A percentile compares a stretch with the other conserved stretches of the same genome.
Evolutionary conservation across 2,329 filamentous ascomycete species (phyloP).

Genomic region (Microdochium bolleyi): DNA sequence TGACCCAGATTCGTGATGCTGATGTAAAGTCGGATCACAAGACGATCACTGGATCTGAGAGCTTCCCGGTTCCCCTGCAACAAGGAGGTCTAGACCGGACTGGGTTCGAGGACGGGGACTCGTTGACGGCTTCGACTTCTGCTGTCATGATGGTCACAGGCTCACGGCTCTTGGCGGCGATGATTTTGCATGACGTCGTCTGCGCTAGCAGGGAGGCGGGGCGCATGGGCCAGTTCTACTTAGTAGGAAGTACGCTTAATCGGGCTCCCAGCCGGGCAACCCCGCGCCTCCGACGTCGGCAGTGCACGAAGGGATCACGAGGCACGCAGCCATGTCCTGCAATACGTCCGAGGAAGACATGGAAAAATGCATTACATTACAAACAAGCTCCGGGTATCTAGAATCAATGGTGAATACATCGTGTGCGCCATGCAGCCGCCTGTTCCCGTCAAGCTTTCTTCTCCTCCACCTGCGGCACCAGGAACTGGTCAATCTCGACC

Average conservation of each 20-base stretch:
- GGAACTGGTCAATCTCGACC: conserved; percentile 48
- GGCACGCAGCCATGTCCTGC: not conserved
- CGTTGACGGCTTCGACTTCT: not conserved
- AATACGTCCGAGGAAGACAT: not conserved
- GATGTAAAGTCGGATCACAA: too few species aligned
- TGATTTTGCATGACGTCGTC: conserved; percentile 13
- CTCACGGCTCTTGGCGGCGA: not conserved
- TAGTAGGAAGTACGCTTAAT: not conserved
- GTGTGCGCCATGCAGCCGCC: not conserved
- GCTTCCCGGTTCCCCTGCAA: not conserved
- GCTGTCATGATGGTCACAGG: not conserved
- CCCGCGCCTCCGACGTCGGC: not conserved
- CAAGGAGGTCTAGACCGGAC: not conserved
- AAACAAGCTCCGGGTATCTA: not conserved
- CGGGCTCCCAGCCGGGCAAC: too few species aligned
- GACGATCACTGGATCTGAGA: not conserved
- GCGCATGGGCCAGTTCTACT: conserved; percentile 11
- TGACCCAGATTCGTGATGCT: too few species aligned
- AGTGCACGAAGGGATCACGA: not conserved
- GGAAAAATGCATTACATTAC: not conserved
- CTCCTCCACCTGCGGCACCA: conserved; percentile 15
- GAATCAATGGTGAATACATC: not conserved
- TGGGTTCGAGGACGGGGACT: not conserved
- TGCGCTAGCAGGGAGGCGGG: conserved; percentile 4
- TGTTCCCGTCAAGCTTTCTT: not conserved